Conservation (phyloP, 768 basidiomycete genomes). For the Trametes sanguinea region DNA sequence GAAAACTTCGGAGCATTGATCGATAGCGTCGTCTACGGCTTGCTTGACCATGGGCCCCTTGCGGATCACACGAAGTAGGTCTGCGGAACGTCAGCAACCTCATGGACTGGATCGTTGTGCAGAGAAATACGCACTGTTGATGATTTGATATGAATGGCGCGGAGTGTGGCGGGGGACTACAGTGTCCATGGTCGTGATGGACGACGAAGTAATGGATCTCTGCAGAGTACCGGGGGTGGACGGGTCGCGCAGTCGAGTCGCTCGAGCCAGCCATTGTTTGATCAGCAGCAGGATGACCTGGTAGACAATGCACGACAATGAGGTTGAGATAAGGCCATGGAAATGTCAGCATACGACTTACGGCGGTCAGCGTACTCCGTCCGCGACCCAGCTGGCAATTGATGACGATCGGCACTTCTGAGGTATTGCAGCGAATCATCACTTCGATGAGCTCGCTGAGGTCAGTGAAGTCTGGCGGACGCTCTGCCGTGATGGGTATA, state of each 20-base stretch:
- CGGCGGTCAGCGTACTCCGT: constrained; percentile 88
- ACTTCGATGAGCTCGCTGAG: constrained; percentile 78
- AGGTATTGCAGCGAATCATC: constrained; percentile 65
- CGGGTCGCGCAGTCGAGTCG: constrained; percentile 34
- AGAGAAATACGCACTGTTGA: constrained; percentile 66
- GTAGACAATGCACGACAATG: no score
- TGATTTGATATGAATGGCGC: constrained; percentile 78
- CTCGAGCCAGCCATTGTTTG: constrained; percentile 72
- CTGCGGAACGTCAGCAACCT: constrained; percentile 37
- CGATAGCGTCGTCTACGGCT: constrained; percentile 84
- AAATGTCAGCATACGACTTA: constrained; percentile 34
- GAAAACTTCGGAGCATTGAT: constrained; percentile 78
- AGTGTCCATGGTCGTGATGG: constrained; percentile 40
- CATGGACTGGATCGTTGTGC: neutral
- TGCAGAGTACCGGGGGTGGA: constrained; percentile 38
- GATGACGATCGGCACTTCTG: constrained; percentile 80
- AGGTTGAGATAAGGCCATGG: neutral
- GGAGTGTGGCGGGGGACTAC: constrained; percentile 32
- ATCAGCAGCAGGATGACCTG: constrained; percentile 84
- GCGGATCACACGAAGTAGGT: constrained; percentile 81
- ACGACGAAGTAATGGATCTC: constrained; percentile 48
- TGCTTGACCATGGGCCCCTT: constrained; percentile 86
- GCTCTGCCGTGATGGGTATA: constrained; percentile 92
- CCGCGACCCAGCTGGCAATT: constrained; percentile 96
- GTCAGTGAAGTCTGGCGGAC: constrained; percentile 72